phyloP scores from a whole-genome alignment of 2,329 filamentous ascomycete genomes.

The Capronia coronata region DNA sequence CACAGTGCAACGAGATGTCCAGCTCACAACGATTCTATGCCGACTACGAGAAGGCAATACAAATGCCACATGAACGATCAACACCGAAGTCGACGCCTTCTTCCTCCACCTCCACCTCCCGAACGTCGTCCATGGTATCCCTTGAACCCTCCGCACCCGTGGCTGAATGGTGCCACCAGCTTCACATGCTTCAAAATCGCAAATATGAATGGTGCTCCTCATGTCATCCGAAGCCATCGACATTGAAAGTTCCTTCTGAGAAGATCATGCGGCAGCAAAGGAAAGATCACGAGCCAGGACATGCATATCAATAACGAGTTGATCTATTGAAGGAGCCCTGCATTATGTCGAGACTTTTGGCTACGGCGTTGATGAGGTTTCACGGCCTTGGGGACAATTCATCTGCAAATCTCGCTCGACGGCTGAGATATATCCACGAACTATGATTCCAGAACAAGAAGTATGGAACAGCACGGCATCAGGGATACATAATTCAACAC shows the following conservation, averaged over 20 bases:
- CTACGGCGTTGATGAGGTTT: constrained; percentile 22
- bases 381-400: neutral
- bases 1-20: neutral
- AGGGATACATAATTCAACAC: neutral
- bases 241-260: constrained; percentile 16
- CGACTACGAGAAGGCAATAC: constrained; percentile 14
- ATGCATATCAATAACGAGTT: constrained; percentile 21
- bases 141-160: constrained; percentile 24
- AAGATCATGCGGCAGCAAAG: constrained; percentile 17
- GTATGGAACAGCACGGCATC: neutral
- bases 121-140: constrained; percentile 18
- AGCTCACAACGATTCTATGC: constrained; percentile 11
- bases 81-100: constrained; percentile 6
- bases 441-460: neutral
- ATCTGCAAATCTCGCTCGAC: neutral
- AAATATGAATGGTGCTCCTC: constrained; percentile 27
- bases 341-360: constrained; percentile 8
- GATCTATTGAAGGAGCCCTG: neutral
- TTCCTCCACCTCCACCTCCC: constrained; percentile 17
- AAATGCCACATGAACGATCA: constrained; percentile 4
- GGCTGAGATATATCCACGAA: neutral
- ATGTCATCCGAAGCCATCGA: constrained; percentile 20
- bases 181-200: constrained; percentile 26
- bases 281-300: constrained; percentile 11
- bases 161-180: constrained; percentile 28